Conservation (phyloP, 2,329 filamentous ascomycete genomes). For the Ilyonectria robusta region DNA sequence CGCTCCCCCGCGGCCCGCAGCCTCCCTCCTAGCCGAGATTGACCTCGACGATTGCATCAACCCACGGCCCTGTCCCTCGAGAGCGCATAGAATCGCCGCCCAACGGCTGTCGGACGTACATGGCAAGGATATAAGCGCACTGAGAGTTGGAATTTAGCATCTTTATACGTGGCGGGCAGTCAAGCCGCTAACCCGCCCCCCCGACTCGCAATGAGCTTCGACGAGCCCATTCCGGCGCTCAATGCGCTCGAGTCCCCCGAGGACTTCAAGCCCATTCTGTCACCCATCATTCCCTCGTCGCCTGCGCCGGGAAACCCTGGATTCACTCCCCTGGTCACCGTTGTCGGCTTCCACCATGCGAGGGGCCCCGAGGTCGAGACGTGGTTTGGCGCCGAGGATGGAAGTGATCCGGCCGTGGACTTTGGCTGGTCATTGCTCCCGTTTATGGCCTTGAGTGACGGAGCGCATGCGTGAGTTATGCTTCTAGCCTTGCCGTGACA, state of each 20-base stretch:
- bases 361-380: slow-evolving; percentile 92
- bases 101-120: slow-evolving; percentile 36
- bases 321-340: slow-evolving; percentile 80
- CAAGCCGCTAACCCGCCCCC: slow-evolving; percentile 1
- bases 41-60: slow-evolving; percentile 7
- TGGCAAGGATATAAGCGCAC: slow-evolving; percentile 39
- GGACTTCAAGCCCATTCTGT: slow-evolving; percentile 49
- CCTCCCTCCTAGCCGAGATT: slow-evolving; percentile 32
- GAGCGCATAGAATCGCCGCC: background rate
- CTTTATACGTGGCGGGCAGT: slow-evolving; percentile 24
- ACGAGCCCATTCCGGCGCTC: slow-evolving; percentile 44
- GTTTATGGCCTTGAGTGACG: slow-evolving; percentile 97
- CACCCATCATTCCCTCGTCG: slow-evolving; percentile 50
- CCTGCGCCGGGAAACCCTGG: slow-evolving; percentile 51
- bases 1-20: slow-evolving; percentile 9
- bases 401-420: slow-evolving; percentile 81
- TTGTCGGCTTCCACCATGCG: slow-evolving; percentile 89
- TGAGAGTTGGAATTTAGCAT: slow-evolving; percentile 32
- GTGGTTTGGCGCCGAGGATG: slow-evolving; percentile 86
- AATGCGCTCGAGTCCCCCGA: slow-evolving; percentile 42
- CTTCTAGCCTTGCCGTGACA: background rate
- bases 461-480: slow-evolving; percentile 85
- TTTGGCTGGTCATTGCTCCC: slow-evolving; percentile 94
- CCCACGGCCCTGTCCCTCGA: slow-evolving; percentile 1
- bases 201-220: slow-evolving; percentile 47